Evolutionary conservation across 2,329 filamentous ascomycete species (phyloP), one percentile per base, ranked within the genome.

Genomic region (Epichloe scottii): DNA sequence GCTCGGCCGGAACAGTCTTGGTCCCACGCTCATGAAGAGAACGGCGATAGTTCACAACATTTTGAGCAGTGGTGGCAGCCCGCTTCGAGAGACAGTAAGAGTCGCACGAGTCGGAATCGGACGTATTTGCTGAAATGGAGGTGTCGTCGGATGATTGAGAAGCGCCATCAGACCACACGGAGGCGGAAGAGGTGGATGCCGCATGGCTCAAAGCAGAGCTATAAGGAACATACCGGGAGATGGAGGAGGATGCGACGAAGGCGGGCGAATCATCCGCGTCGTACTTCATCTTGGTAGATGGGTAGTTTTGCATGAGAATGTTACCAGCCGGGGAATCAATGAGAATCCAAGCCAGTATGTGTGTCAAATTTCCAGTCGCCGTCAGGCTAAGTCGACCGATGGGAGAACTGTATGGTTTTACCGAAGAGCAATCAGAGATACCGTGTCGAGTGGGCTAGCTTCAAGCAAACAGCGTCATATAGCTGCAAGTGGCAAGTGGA

Each of bases 151-250:
- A 87, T 55, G 75, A 74, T 68, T 88, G 84, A 19, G 80, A 82
- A 51, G 81, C 84, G 48, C 74, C 78, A 62, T 85, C 76, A 57
- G 88, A 93, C 75, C 88, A 93, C 60, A 89, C 76, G 35, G 87
- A 93, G 51, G 82, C 79, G 52, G 84, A 79, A 19, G 86, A 89
- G 51, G 85, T 85, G 33, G 87, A 89, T 53, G 85, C 81, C 59
- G 85, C 87, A 51, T 84, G 84, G 62, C 83, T 80, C 73, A 89
- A 71, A 41, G 84, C 83, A 53, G 81, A 78, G 64, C 78, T 79
- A 68, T 88, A 90, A 57, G 82, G 78, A 54, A 70, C 70, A 71
- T 77, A 74, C 65, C 65, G 70, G 39, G 49, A 30, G 61, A 59
- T 57, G 55, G 50, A 26, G 14, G 71, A 67, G 58, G 68, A 64